Evolutionary conservation across 139 green algal genomes (phyloP).

Genomic region (Parachlorella kessleri): DNA sequence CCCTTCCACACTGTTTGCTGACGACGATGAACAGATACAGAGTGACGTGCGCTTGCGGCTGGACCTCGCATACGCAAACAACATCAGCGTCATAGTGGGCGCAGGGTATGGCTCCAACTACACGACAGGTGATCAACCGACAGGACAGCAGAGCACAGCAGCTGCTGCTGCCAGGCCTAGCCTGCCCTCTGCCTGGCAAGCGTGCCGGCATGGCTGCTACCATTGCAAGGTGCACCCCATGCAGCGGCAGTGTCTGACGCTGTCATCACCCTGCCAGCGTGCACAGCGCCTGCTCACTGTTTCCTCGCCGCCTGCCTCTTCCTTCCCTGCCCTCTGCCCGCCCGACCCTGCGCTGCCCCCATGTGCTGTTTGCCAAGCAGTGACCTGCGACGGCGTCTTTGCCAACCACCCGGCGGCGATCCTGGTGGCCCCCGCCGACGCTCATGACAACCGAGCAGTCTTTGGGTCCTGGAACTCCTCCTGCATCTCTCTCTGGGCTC

Average conservation of each 20-base stretch:
- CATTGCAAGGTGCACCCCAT: neutral
- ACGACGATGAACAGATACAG: neutral
- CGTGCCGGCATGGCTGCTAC: neutral
- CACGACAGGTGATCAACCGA: no score
- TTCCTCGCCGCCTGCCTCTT: no score
- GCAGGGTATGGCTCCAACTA: no score
- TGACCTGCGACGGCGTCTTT: neutral
- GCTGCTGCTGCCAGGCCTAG: neutral
- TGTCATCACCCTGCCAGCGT: no score
- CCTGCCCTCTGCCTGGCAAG: neutral
- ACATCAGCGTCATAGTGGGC: neutral
- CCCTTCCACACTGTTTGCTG: neutral
- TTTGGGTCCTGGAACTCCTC: neutral
- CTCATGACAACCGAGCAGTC: neutral
- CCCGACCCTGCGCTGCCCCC: no score
- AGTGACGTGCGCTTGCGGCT: neutral
- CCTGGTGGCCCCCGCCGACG: neutral
- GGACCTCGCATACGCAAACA: neutral
- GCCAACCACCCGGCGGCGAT: neutral
- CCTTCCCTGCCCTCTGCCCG: no score
- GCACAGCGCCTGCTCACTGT: no score
- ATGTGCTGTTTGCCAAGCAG: neutral
- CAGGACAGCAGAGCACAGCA: no score
- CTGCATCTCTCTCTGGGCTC: neutral
- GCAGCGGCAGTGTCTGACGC: no score